These are phyloP conservation scores for Tylopilus cervinicoccineus DNA, from an alignment of 768 basidiomycete species.

Conservation along the genomic window DNA sequence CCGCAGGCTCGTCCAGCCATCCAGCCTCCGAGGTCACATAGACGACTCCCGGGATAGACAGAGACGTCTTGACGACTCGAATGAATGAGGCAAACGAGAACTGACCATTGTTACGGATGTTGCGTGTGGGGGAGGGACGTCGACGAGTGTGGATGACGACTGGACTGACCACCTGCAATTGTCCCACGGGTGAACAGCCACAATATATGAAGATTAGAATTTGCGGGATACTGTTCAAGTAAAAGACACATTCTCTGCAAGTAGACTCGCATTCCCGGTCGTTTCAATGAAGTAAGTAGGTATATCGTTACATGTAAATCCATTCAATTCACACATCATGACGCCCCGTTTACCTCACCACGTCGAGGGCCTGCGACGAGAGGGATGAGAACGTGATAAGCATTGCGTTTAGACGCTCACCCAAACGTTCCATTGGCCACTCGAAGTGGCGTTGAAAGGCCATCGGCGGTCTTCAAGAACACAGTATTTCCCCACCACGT, in stretches of 20 bases:
- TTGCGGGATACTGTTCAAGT: too few relatives aligned
- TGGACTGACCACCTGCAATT: neutral
- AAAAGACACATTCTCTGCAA: too few relatives aligned
- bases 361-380: conserved; percentile 9
- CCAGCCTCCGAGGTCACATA: conserved; percentile 12
- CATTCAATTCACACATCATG: neutral
- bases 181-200: conserved; percentile 20
- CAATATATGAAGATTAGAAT: too few relatives aligned
- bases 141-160: conserved; percentile 13
- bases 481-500: conserved; percentile 69
- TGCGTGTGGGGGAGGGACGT: conserved; percentile 9
- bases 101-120: conserved; percentile 26
- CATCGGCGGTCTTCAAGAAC: conserved; percentile 31
- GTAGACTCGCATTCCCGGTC: neutral
- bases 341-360: conserved; percentile 7
- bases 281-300: neutral
- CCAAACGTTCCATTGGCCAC: conserved; percentile 24
- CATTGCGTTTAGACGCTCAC: conserved; percentile 12
- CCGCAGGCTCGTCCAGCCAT: conserved; percentile 10
- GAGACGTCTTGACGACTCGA: neutral
- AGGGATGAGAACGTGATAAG: neutral
- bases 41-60: neutral
- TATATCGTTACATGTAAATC: neutral
- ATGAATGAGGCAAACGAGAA: neutral
- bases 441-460: conserved; percentile 7